phyloP scores from a whole-genome alignment of 1,139 yeast species.

The Taphrina wiesneri region DNA sequence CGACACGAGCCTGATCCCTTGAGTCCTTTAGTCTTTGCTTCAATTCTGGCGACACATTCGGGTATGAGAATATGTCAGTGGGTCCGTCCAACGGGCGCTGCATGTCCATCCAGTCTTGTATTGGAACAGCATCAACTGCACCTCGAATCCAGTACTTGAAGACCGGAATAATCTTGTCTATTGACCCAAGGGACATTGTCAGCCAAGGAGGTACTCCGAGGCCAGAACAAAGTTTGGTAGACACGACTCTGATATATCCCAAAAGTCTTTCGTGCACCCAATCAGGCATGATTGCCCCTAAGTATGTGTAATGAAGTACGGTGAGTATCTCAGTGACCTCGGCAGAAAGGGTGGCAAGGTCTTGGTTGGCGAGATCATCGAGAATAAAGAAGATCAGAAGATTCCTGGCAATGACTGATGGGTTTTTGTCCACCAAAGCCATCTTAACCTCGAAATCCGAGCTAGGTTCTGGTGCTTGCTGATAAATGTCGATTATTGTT shows the following conservation, averaged over 20 bases:
- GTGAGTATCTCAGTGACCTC: constrained; percentile 19
- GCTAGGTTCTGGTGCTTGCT: constrained; percentile 11
- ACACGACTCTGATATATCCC: constrained; percentile 20
- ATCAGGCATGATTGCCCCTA: constrained; percentile 31
- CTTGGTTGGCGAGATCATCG: constrained; percentile 16
- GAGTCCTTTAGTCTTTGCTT: constrained; percentile 18
- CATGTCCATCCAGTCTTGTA: constrained; percentile 29
- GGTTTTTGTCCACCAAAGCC: constrained; percentile 24
- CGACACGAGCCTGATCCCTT: constrained; percentile 19
- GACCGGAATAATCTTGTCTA: constrained; percentile 30
- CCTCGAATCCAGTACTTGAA: constrained; percentile 30
- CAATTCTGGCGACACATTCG: constrained; percentile 14
- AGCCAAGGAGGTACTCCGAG: constrained; percentile 28
- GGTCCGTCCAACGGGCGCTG: constrained; percentile 25
- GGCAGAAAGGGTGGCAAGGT: constrained; percentile 1
- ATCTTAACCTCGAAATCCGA: constrained; percentile 12
- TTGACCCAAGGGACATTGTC: constrained; percentile 13
- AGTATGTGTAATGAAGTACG: constrained; percentile 24
- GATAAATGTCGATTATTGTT: constrained; percentile 21
- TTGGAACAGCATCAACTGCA: constrained; percentile 12
- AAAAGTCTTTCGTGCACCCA: constrained; percentile 30
- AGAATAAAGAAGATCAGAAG: constrained; percentile 18
- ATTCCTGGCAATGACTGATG: constrained; percentile 25
- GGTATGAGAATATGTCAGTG: constrained; percentile 3
- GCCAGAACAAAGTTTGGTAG: constrained; percentile 26